Base-by-base conservation (phyloP, 2,329 filamentous ascomycete species). In the Venturia carpophila region DNA sequence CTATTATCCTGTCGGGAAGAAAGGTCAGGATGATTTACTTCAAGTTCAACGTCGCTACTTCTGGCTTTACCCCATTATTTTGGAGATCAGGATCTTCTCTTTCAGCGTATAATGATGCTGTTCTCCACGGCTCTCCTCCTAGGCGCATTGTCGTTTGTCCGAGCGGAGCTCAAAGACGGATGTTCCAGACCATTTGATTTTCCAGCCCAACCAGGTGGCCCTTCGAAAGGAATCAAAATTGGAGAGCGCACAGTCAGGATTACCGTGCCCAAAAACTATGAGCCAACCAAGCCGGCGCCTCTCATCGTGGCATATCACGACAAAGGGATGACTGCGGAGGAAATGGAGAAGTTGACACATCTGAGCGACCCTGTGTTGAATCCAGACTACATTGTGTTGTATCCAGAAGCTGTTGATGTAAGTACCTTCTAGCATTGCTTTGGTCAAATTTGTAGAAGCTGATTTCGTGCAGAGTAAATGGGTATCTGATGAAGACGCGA, bases 291-390 rank as follows among this genome's bases (percentile, higher is more conserved):
- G 15, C 63, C 63, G n/a, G 63, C 63, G 17, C 63, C 63, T 39
- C 47, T 64, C 15, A 64, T 64, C 5, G 21, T 64, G 11, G 63
- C 63, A 2, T 58, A 60, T 30, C 63, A 64, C 39, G 63, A 64
- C 21, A 60, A 43, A n/a, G 52, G 52, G 21, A 64, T 64, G 63
- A 64, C 63, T 34, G 63, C 63, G 13, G 37, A 42, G 24, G 63
- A 64, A 3, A 47, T 64, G 37, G 63, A 56, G 63, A 42, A 43
- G 13, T 19, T 42, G 27, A 41, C 63, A 1, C 63, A 47, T 17
- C 27, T 64, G 19, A 64, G 63, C 52, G 21, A 56, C n/a, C 19
- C 47, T 4, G 19, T 11, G 9, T 42, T 47, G 21, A 64, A 64
- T 21, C 21, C 41, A 30, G 63, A 64, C 34, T 45, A 47, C n/a